Evolutionary conservation across 345 rosid species (phyloP), one percentile per base, ranked within the genome.

Genomic region (Eucalyptus leucophloia): DNA sequence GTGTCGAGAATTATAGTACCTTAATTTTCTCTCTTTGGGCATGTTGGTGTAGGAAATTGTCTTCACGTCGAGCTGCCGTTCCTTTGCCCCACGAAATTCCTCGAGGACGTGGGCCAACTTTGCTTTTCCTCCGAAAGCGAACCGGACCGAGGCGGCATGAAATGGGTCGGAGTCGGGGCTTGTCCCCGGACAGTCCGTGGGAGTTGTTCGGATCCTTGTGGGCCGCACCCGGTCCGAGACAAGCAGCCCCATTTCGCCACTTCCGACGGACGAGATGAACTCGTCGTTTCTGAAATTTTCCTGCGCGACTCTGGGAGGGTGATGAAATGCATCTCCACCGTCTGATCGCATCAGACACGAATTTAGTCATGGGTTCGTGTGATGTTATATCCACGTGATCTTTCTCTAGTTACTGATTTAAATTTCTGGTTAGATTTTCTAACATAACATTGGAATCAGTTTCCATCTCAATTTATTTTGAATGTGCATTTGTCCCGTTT

Each of bases 361-460:
- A 34, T 34, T 8, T 1, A 69, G 7, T 18, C 3, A 34, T 18
- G 26, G 24, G 12, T 69, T 69, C 1, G 10, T 2, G n/a, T 65
- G 18, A 12, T 65, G 3, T 30, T 30, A 30, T 65, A 14, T 13
- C 5, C 42, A 5, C 12, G 0, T 5, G 13, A 3, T 34, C 12
- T 69, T 44, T 18, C 81, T 34, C 4, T 21, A 34, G 7, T 18
- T 9, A 18, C 21, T 19, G 12, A 9, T 9, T 69, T 69, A 34
- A 34, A 4, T 34, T 34, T 34, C 19, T 32, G 6, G 7, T 69
- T 69, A 9, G 4, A 69, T 21, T 69, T 37, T 69, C 26, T 34
- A 34, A 34, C 7, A 10, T 9, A 2, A 12, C 1, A 69, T 34
- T 2, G 3, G 2, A 18, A n/a, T 65, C 2, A 16, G 2, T 6